Conservation (phyloP, 2,329 filamentous ascomycete species). For the Penicillium paneum region DNA sequence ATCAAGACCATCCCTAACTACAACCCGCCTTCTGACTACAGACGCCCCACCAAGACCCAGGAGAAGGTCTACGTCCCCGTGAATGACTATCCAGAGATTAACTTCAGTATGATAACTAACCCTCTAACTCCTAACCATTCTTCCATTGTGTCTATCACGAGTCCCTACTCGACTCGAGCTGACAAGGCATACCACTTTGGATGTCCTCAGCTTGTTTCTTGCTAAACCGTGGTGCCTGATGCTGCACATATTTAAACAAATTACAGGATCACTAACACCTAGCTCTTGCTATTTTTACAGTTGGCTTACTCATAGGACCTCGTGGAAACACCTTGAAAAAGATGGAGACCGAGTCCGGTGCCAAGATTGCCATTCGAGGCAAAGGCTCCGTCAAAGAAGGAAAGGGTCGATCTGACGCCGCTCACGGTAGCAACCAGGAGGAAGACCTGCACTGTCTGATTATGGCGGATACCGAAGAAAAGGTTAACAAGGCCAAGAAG, state of each 20-base stretch:
- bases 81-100: conserved; percentile 99
- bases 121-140: conserved; percentile 76
- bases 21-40: conserved; percentile 96
- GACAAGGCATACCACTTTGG: conserved; percentile 32
- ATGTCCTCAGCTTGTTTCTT: conserved; percentile 42
- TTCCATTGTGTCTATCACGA: conserved; percentile 41
- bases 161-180: conserved; percentile 45
- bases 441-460: conserved; percentile 98
- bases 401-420: conserved; percentile 97
- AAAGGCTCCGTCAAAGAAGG: conserved; percentile 99
- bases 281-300: conserved; percentile 77
- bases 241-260: conserved; percentile 31
- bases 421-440: conserved; percentile 99
- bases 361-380: conserved; percentile 98
- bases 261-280: conserved; percentile 76
- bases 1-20: conserved; percentile 99
- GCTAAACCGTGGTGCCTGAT: conserved; percentile 41
- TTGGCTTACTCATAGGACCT: conserved; percentile 99
- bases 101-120: conserved; percentile 99
- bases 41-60: conserved; percentile 98
- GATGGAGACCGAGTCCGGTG: conserved; percentile 95
- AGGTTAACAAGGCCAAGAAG: conserved; percentile 98
- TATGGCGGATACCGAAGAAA: conserved; percentile 99
- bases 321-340: conserved; percentile 99
- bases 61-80: conserved; percentile 99